Conservation (phyloP, 1,139 yeast genomes). For the Geotrichum carabidarum region DNA sequence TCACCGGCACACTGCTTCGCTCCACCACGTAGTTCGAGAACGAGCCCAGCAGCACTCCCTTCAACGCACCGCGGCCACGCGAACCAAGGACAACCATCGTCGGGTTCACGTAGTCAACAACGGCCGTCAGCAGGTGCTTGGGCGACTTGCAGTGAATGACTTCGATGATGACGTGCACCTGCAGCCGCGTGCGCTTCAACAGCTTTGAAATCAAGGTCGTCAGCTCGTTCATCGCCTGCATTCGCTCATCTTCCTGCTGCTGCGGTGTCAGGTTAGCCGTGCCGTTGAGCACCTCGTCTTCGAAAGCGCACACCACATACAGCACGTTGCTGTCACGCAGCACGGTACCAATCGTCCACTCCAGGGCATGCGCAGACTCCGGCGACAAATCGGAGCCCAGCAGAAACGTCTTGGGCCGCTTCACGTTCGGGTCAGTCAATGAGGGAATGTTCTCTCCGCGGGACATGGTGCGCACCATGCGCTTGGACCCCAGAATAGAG, state of each 20-base stretch:
- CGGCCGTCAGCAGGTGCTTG: conserved; percentile 73
- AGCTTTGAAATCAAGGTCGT: conserved; percentile 56
- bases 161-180: conserved; percentile 70
- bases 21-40: conserved; percentile 73
- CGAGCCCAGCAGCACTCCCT: conserved; percentile 72
- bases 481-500: conserved; percentile 45
- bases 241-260: conserved; percentile 45
- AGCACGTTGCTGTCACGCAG: conserved; percentile 79
- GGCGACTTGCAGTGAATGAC: conserved; percentile 84
- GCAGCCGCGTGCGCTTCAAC: conserved; percentile 64
- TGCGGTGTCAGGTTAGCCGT: conserved; percentile 28
- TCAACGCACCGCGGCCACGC: conserved; percentile 67
- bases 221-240: conserved; percentile 57
- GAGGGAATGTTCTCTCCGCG: conserved; percentile 60
- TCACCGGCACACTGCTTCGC: conserved; percentile 76
- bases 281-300: conserved; percentile 48
- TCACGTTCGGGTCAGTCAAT: conserved; percentile 43
- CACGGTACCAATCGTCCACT: conserved; percentile 86
- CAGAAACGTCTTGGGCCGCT: conserved; percentile 62
- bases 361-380: conserved; percentile 79
- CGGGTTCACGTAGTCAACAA: conserved; percentile 78
- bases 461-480: conserved; percentile 64
- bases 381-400: conserved; percentile 80
- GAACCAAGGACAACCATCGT: conserved; percentile 79
- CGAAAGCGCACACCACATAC: conserved; percentile 72